Conservation (phyloP, 1,284 basidiomycete genomes). For the Ceratobasidium sp. region DNA sequence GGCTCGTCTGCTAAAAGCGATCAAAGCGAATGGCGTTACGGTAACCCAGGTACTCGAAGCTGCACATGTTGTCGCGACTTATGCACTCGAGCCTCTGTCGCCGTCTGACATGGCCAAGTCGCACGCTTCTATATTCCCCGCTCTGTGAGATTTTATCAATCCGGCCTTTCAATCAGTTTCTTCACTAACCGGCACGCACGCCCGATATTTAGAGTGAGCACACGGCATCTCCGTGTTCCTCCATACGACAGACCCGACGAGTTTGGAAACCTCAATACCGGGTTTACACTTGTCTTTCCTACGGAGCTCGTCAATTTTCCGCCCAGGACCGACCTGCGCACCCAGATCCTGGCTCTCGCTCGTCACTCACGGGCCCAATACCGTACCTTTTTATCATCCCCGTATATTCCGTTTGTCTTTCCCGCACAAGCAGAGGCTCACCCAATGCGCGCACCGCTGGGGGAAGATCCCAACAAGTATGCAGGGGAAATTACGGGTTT, state of each 20-base stretch:
- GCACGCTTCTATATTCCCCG: slow-evolving; percentile 1
- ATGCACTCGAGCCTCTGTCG: slow-evolving; percentile 25
- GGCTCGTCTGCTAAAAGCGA: slow-evolving; percentile 4
- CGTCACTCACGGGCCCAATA: slow-evolving; percentile 5
- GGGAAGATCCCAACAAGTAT: slow-evolving; percentile 10
- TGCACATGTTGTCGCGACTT: slow-evolving; percentile 26
- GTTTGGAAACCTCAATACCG: slow-evolving; percentile 27
- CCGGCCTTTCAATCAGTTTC: neutral
- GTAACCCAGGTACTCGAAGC: slow-evolving; percentile 29
- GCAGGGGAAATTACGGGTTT: slow-evolving; percentile 22
- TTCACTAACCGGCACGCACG: neutral
- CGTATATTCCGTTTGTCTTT: slow-evolving; percentile 9
- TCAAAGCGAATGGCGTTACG: slow-evolving; percentile 6
- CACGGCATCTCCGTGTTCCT: slow-evolving; percentile 29
- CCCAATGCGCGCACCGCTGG: slow-evolving; percentile 30
- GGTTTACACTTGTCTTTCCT: slow-evolving; percentile 18
- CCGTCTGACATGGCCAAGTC: slow-evolving; percentile 4
- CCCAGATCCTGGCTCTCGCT: slow-evolving; percentile 16
- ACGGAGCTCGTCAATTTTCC: neutral
- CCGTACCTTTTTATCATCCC: slow-evolving; percentile 10
- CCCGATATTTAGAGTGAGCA: slow-evolving; percentile 21
- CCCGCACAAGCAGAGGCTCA: slow-evolving; percentile 14
- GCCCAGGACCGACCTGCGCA: neutral
- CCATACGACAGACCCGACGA: slow-evolving; percentile 25
- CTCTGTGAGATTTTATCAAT: slow-evolving; percentile 13